Base-by-base conservation (phyloP, 75 land plant genomes). In the Pinus tabuliformis region DNA sequence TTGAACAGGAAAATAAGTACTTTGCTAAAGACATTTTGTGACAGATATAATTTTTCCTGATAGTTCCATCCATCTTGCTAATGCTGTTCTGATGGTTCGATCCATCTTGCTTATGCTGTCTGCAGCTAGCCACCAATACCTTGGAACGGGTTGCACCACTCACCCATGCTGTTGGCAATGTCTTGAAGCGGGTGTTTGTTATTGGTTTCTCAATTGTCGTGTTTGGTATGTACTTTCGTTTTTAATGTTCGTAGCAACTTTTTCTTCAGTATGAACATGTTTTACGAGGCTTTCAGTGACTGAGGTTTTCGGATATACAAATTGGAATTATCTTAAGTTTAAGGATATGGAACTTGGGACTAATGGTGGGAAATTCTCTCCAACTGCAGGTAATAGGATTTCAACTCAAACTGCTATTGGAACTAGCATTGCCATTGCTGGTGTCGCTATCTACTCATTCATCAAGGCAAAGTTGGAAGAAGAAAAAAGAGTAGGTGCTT, bases 91-190 rank as follows among this genome's bases (percentile, higher is more conserved):
- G 33, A 33, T 33, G 33, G 33, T 33, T 33, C 33, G 2, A 33
- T 2, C 1, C 33, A 33, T 33, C 33, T 33, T 33, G 33, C 33
- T 33, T 33, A 33, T 33, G 56, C 16, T 26, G 62, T 59, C 58
- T 76, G 72, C 96, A 95, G 99, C 52, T 96, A 72, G 99, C 99
- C 6, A 96, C 94, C 61, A 96, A 93, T 77, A 95, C 98, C 26
- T 83, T 95, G 80, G 98, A 95, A 79, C 79, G 97, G 58, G 98
- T 95, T 6, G 97, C 98, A 70, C 98, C 98, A 16, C 89, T 95
- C 39, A 95, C 97, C 1, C 98, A 93, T 83, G 99, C 99, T 36
- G 97, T 96, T 54, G 99, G 99, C 56, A 96, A 96, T 78, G 99
- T 96, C 73, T 76, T 96, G 93, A 96, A 96, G 82, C 90, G 99